phyloP scores from a whole-genome alignment of 257 asterid species.

The Echites panduratus region DNA sequence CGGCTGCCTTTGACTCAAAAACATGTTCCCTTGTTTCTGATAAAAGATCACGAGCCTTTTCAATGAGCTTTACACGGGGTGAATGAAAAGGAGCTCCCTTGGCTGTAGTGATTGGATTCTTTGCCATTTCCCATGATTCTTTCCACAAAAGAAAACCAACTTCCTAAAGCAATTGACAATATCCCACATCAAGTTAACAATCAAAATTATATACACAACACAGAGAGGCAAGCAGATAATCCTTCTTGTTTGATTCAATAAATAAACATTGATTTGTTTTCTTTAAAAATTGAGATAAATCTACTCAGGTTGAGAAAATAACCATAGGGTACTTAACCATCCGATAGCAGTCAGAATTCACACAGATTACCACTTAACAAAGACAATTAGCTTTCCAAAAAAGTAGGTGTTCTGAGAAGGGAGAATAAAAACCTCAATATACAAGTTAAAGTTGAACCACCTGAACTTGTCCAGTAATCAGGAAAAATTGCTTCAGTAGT shows the following conservation, averaged over 20 bases:
- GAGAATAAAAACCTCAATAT: constrained; percentile 7
- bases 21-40: constrained; percentile 69
- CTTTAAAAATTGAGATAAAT: background rate
- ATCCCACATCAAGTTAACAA: background rate
- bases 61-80: constrained; percentile 75
- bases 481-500: constrained; percentile 78
- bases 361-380: background rate
- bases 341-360: background rate
- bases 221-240: background rate
- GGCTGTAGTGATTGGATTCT: constrained; percentile 67
- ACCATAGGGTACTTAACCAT: background rate
- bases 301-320: background rate
- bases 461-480: constrained; percentile 88
- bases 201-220: background rate
- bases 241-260: background rate
- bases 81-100: constrained; percentile 75
- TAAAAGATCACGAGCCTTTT: constrained; percentile 76
- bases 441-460: constrained; percentile 33
- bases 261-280: background rate
- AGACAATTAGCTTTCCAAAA: background rate
- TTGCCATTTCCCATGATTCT: constrained; percentile 88
- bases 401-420: background rate
- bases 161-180: constrained; percentile 41
- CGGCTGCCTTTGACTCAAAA: constrained; percentile 98
- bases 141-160: constrained; percentile 78